phyloP scores from a whole-genome alignment of 495 filamentous ascomycete species.

The Podospora pseudocomata region DNA sequence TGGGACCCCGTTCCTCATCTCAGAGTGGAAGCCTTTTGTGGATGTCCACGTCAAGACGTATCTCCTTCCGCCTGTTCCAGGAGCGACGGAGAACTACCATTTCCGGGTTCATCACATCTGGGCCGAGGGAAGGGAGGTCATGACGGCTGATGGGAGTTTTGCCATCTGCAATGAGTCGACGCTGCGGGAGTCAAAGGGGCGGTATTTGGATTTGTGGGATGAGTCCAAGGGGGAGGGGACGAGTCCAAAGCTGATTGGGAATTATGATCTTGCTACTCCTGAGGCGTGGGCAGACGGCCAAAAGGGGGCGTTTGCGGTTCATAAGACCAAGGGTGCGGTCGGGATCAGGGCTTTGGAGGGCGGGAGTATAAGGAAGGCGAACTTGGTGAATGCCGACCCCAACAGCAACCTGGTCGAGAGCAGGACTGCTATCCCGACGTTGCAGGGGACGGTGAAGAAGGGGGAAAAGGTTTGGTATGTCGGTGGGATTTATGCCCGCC shows the following conservation, averaged over 20 bases:
- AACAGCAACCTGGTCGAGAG: constrained; percentile 73
- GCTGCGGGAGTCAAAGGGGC: constrained; percentile 42
- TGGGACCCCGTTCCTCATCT: constrained; percentile 55
- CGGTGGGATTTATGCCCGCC: constrained; percentile 50
- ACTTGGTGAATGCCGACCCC: constrained; percentile 67
- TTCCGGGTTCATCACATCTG: constrained; percentile 58
- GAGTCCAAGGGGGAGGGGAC: constrained; percentile 43
- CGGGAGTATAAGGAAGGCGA: constrained; percentile 44
- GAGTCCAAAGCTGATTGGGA: constrained; percentile 49
- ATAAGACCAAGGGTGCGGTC: constrained; percentile 58
- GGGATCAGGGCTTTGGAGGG: constrained; percentile 55
- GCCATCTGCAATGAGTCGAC: constrained; percentile 63
- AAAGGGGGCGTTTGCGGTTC: constrained; percentile 57
- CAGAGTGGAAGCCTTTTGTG: constrained; percentile 62
- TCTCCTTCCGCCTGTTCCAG: constrained; percentile 54
- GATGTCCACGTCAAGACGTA: constrained; percentile 63
- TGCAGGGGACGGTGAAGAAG: constrained; percentile 49
- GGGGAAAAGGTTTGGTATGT: constrained; percentile 51
- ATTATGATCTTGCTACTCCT: constrained; percentile 50
- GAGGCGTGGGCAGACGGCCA: constrained; percentile 54
- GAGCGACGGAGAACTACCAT: constrained; percentile 61
- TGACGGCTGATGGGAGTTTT: constrained; percentile 66
- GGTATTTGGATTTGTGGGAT: constrained; percentile 54
- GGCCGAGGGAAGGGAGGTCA: constrained; percentile 53
- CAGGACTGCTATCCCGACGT: constrained; percentile 64